These are phyloP conservation scores for Sphagnum contortum DNA, from an alignment of 225 moss, liverwort and hornwort species.

Conservation along the genomic window DNA sequence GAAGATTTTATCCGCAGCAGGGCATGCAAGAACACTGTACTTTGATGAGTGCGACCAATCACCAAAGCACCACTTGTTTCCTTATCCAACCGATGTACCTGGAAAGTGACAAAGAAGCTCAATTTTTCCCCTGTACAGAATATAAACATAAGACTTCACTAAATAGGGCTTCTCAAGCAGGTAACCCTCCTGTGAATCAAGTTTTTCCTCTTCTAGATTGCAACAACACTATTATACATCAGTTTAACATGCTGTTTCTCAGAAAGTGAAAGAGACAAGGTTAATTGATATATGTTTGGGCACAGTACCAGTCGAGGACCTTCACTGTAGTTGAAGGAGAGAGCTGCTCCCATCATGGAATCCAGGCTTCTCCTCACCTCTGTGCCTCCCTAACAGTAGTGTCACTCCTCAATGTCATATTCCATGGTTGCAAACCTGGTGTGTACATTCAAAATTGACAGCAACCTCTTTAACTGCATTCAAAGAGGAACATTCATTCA, in stretches of 20 bases:
- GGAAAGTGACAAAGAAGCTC: neutral
- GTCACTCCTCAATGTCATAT: too few species aligned
- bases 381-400: conserved; percentile 65
- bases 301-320: conserved; percentile 72
- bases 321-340: conserved; percentile 55
- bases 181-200: too few species aligned
- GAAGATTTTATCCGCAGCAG: conserved; percentile 76
- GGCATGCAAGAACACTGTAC: conserved; percentile 69
- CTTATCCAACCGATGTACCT: conserved; percentile 96
- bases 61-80: conserved; percentile 88
- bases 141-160: neutral
- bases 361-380: conserved; percentile 73
- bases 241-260: too few species aligned
- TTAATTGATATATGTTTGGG: too few species aligned
- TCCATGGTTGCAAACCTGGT: too few species aligned
- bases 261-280: too few species aligned
- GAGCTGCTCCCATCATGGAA: conserved; percentile 72
- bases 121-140: too few species aligned
- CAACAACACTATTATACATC: too few species aligned
- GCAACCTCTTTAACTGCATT: too few species aligned
- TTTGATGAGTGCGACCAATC: conserved; percentile 77
- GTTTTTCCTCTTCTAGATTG: too few species aligned
- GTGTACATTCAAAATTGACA: too few species aligned
- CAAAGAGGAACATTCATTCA: too few species aligned
- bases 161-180: neutral